Evolutionary conservation across 2,329 filamentous ascomycete species (phyloP).

Genomic region (Talaromyces sp.): DNA sequence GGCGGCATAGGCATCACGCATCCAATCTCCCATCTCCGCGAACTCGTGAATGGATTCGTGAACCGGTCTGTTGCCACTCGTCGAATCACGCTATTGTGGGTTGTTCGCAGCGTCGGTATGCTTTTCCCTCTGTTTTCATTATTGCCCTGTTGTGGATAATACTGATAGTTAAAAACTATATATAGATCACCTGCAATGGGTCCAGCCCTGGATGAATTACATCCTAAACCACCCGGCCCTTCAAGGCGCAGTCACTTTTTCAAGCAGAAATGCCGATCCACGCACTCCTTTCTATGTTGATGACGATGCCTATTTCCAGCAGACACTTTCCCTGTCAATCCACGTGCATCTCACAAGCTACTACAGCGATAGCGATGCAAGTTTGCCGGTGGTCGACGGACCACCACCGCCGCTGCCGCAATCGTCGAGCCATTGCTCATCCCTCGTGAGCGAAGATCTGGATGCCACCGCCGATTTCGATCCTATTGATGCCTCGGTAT

Average conservation of each 20-base stretch:
- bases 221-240: conserved; percentile 10
- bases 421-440: background rate
- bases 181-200: conserved; percentile 82
- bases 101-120: conserved; percentile 13
- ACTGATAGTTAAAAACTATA: conserved; percentile 41
- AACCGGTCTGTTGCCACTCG: conserved; percentile 69
- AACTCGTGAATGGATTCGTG: conserved; percentile 63
- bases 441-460: conserved; percentile 1
- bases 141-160: conserved; percentile 35
- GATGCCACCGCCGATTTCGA: background rate
- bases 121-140: background rate
- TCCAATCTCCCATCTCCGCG: conserved; percentile 75
- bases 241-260: conserved; percentile 4
- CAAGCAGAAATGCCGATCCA: conserved; percentile 60
- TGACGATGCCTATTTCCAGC: conserved; percentile 53
- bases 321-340: conserved; percentile 71
- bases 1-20: conserved; percentile 89
- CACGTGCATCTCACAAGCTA: conserved; percentile 10
- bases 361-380: conserved; percentile 5
- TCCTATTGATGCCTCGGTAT: background rate
- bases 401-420: background rate
- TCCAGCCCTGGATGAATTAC: conserved; percentile 66
- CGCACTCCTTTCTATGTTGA: conserved; percentile 6
- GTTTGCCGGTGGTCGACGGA: background rate
- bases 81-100: conserved; percentile 73